A percentile compares a stretch with the other conserved stretches of the same genome.
Conservation (phyloP, 352 stramenopile genomes). For the Aphanomyces invadans region DNA sequence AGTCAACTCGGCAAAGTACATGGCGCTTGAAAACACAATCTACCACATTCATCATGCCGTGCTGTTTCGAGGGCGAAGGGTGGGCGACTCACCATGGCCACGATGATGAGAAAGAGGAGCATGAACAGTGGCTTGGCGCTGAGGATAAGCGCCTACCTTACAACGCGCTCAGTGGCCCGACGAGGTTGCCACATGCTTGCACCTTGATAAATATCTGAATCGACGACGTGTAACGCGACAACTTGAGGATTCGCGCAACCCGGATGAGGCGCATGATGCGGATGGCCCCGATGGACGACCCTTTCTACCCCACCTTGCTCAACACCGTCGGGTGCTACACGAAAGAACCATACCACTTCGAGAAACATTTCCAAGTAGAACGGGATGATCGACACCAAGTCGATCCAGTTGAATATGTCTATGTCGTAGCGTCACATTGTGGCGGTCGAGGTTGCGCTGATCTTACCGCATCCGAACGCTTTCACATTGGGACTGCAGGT, state of each 20-base stretch:
- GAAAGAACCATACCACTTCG: slow-evolving; percentile 28
- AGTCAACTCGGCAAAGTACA: slow-evolving; percentile 79
- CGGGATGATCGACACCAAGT: slow-evolving; percentile 74
- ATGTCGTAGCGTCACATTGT: no score
- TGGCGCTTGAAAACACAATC: slow-evolving; percentile 74
- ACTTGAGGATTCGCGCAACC: slow-evolving; percentile 78
- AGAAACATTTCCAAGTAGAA: slow-evolving; percentile 75
- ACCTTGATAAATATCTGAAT: slow-evolving; percentile 69
- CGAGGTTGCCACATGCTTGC: no score
- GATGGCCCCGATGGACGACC: slow-evolving; percentile 56
- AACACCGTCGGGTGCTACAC: neutral
- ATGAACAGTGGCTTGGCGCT: slow-evolving; percentile 78
- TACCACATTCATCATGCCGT: no score
- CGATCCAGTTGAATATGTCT: slow-evolving; percentile 76
- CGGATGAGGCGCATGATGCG: slow-evolving; percentile 77
- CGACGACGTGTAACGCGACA: slow-evolving; percentile 78
- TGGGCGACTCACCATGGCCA: slow-evolving; percentile 38
- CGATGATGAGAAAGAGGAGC: slow-evolving; percentile 80
- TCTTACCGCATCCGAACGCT: slow-evolving; percentile 44
- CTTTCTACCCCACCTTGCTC: slow-evolving; percentile 33
- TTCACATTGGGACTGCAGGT: slow-evolving; percentile 41
- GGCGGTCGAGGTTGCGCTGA: no score
- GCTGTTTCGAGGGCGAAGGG: neutral
- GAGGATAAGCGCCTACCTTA: slow-evolving; percentile 55
- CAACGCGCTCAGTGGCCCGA: no score